Evolutionary conservation across 768 basidiomycete genomes (phyloP).

Genomic region (Boletus coccyginus): DNA sequence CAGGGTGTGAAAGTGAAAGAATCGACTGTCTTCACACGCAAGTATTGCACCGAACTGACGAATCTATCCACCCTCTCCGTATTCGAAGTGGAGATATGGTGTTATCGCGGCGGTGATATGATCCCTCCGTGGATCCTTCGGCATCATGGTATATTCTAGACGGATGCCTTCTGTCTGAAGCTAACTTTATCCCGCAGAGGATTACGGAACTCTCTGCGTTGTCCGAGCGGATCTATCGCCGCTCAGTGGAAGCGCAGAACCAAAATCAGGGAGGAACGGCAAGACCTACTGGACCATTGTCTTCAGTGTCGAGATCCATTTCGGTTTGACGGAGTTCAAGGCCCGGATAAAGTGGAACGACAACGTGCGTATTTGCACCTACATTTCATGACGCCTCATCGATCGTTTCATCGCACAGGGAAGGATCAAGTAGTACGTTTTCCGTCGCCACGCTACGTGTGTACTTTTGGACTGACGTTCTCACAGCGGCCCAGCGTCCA

Average conservation of each 20-base stretch:
- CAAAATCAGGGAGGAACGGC: slow-evolving; percentile 61
- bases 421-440: slow-evolving; percentile 66
- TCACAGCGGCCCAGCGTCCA: slow-evolving; percentile 70
- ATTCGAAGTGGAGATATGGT: slow-evolving; percentile 85
- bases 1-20: slow-evolving; percentile 77
- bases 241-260: slow-evolving; percentile 64
- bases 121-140: slow-evolving; percentile 75
- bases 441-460: not conserved
- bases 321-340: slow-evolving; percentile 78
- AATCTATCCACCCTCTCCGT: slow-evolving; percentile 72
- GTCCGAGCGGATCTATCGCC: slow-evolving; percentile 77
- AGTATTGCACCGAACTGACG: slow-evolving; percentile 81
- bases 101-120: slow-evolving; percentile 70
- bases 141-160: slow-evolving; percentile 34
- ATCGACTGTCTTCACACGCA: slow-evolving; percentile 76
- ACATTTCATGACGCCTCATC: not conserved
- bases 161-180: not conserved
- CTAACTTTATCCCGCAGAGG: slow-evolving; percentile 39
- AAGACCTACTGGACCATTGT: slow-evolving; percentile 83
- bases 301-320: slow-evolving; percentile 81
- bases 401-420: slow-evolving; percentile 42
- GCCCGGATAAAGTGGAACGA: slow-evolving; percentile 83
- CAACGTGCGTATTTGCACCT: slow-evolving; percentile 46
- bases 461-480: not conserved
- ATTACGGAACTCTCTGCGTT: slow-evolving; percentile 74